A percentile compares a stretch with the other conserved stretches of the same genome.
Evolutionary conservation across 768 basidiomycete genomes (phyloP).

Genomic region (Leccinum aurantiacum): DNA sequence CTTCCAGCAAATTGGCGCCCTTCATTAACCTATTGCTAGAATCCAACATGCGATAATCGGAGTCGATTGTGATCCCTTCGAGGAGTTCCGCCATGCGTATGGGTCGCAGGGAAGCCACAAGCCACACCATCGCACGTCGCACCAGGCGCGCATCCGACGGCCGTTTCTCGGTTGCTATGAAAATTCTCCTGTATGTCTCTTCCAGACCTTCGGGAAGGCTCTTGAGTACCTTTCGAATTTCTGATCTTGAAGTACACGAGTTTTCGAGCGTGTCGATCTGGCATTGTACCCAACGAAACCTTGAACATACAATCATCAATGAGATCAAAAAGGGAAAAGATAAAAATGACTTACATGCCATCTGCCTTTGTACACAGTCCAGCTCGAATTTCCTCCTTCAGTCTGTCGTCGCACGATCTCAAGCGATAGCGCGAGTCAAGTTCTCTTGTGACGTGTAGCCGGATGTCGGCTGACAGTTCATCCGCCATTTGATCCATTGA

Average conservation of each 20-base stretch:
- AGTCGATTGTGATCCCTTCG: constrained; percentile 9
- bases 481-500: constrained; percentile 8
- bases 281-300: constrained; percentile 21
- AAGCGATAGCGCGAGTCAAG: constrained; percentile 11
- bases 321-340: neutral
- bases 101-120: constrained; percentile 10
- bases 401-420: neutral
- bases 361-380: constrained; percentile 12
- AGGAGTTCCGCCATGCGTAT: constrained; percentile 10
- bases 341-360: constrained; percentile 18
- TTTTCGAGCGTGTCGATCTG: constrained; percentile 14
- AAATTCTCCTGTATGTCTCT: constrained; percentile 25
- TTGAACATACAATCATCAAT: neutral
- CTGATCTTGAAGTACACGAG: neutral
- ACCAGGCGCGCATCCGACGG: neutral
- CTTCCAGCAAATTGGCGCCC: neutral
- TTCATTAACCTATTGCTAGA: neutral
- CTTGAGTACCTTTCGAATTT: constrained; percentile 5
- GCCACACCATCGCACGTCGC: constrained; percentile 12
- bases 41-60: constrained; percentile 2
- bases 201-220: constrained; percentile 16
- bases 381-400: constrained; percentile 12
- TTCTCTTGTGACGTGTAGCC: constrained; percentile 7
- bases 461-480: constrained; percentile 11
- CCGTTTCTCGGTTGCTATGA: constrained; percentile 7